Evolutionary conservation across 2,329 filamentous ascomycete species (phyloP).

Genomic region (Alternaria viburni): DNA sequence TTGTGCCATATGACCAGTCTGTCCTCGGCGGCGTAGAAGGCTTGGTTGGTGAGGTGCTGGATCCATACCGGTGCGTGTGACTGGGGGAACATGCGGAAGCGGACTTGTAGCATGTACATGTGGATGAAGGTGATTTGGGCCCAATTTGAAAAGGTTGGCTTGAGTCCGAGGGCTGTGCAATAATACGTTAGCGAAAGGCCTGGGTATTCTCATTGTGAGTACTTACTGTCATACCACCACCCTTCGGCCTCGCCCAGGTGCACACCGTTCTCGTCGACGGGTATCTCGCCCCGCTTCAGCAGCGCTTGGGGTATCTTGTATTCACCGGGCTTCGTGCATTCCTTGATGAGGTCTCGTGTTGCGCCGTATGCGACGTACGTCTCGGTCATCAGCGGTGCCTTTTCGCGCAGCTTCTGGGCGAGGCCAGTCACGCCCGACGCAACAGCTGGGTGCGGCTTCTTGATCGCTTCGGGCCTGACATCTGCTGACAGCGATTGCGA

Average conservation of each 20-base stretch:
- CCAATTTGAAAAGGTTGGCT: conserved; percentile 93
- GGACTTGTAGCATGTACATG: conserved; percentile 87
- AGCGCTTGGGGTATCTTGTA: conserved; percentile 76
- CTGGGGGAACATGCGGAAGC: conserved; percentile 77
- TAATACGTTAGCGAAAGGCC: conserved; percentile 15
- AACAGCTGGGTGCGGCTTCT: conserved; percentile 21
- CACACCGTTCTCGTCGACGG: conserved; percentile 77
- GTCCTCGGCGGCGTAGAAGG: conserved; percentile 88
- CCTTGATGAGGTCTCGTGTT: conserved; percentile 79
- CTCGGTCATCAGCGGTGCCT: conserved; percentile 52
- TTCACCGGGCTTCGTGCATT: conserved; percentile 73
- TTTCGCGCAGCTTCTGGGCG: conserved; percentile 40
- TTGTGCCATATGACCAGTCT: conserved; percentile 83
- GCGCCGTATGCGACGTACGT: conserved; percentile 81
- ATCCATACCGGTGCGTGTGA: conserved; percentile 78
- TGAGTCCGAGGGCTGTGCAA: conserved; percentile 72
- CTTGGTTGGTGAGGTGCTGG: conserved; percentile 91
- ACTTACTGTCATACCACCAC: conserved; percentile 82
- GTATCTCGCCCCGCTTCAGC: conserved; percentile 70
- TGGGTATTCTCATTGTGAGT: background rate
- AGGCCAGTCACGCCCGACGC: conserved; percentile 27
- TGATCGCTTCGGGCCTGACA: conserved; percentile 22
- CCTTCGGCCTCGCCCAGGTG: conserved; percentile 77
- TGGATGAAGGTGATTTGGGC: conserved; percentile 95
- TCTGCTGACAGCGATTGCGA: conserved; percentile 25